Percentiles rank a stretch among this genome's conserved stretches.
phyloP scores from a whole-genome alignment of 1,139 yeast genomes.

The Yamadazyma diddensiae region DNA sequence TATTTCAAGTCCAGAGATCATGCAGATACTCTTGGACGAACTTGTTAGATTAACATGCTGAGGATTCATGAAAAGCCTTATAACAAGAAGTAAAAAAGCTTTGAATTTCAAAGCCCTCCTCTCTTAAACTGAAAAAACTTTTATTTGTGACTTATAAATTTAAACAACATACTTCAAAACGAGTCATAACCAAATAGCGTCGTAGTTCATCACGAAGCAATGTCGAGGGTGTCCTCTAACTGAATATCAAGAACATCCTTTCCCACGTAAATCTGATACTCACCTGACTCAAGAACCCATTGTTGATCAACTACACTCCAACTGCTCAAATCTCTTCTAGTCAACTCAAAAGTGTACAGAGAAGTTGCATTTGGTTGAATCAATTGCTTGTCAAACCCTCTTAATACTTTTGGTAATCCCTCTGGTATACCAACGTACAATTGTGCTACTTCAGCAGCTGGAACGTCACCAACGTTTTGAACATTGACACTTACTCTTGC shows the following conservation, averaged over 20 bases:
- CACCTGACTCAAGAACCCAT: constrained; percentile 17
- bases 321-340: constrained; percentile 16
- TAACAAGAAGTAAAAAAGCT: too few relatives aligned
- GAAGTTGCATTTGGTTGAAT: constrained; percentile 9
- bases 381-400: constrained; percentile 17
- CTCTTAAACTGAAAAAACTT: too few relatives aligned
- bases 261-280: constrained; percentile 14
- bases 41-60: too few relatives aligned
- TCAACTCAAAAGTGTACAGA: constrained; percentile 11
- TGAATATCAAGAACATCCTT: constrained; percentile 8
- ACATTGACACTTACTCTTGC: constrained; percentile 1
- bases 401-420: constrained; percentile 15
- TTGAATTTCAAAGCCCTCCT: too few relatives aligned
- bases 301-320: constrained; percentile 17
- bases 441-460: constrained; percentile 5
- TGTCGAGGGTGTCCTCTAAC: constrained; percentile 6
- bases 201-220: too few relatives aligned
- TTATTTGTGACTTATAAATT: too few relatives aligned
- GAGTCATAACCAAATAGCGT: too few relatives aligned
- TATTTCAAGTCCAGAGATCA: too few relatives aligned
- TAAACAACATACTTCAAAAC: too few relatives aligned
- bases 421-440: constrained; percentile 2
- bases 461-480: constrained; percentile 1
- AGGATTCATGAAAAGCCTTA: too few relatives aligned
- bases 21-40: too few relatives aligned